These are phyloP conservation scores for Leccinum arenicola DNA, from an alignment of 768 basidiomycete genomes.

Conservation along the genomic window DNA sequence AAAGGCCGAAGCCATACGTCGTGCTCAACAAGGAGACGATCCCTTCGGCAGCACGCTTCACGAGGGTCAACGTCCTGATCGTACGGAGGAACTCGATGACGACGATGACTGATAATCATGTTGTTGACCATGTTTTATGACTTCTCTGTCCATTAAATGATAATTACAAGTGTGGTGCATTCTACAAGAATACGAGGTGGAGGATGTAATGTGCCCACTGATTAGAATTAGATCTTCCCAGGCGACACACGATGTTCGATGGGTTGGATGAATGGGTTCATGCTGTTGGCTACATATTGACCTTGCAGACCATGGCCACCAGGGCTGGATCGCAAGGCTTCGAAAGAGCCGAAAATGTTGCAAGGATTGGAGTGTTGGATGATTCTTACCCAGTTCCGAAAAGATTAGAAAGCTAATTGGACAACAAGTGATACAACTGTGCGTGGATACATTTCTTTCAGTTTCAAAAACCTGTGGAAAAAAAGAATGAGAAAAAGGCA, in stretches of 20 bases:
- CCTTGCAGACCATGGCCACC: constrained; percentile 45
- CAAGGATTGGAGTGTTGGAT: neutral
- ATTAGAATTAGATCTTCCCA: constrained; percentile 16
- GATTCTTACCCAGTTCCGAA: neutral
- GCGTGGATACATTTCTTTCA: neutral
- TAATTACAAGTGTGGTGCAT: neutral
- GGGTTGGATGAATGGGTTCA: constrained; percentile 23
- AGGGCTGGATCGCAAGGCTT: constrained; percentile 47
- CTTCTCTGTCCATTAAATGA: neutral
- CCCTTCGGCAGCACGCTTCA: constrained; percentile 65
- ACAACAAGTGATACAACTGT: constrained; percentile 1
- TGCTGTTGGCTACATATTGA: constrained; percentile 63
- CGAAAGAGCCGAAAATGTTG: constrained; percentile 47
- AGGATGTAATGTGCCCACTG: constrained; percentile 22
- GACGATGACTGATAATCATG: constrained; percentile 37
- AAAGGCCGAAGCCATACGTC: constrained; percentile 51
- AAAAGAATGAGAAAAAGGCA: neutral
- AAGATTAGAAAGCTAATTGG: neutral
- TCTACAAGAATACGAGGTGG: neutral
- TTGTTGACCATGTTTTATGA: neutral
- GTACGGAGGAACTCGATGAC: constrained; percentile 42
- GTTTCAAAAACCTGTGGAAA: constrained; percentile 27
- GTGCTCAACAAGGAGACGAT: constrained; percentile 51
- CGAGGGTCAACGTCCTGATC: constrained; percentile 29
- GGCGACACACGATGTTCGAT: constrained; percentile 21